phyloP scores from a whole-genome alignment of 495 filamentous ascomycete genomes.

The Apiosordaria backusii region DNA sequence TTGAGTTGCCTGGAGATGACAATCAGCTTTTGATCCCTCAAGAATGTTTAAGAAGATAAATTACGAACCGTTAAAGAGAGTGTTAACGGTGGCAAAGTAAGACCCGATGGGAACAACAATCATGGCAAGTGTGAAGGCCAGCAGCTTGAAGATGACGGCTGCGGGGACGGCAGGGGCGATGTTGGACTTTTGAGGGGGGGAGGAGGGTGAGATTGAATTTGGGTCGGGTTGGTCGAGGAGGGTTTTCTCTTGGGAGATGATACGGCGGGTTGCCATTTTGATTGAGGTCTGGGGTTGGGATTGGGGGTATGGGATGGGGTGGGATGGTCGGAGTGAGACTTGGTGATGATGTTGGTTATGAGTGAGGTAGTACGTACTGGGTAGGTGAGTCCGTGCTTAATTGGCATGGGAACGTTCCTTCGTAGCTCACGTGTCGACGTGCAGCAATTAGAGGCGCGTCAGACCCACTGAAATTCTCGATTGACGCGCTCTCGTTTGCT shows the following conservation, averaged over 20 bases:
- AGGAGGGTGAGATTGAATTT: slow-evolving; percentile 37
- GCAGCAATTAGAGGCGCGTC: slow-evolving; percentile 19
- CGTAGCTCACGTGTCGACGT: slow-evolving; percentile 24
- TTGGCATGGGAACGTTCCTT: background rate
- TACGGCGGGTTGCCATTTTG: slow-evolving; percentile 59
- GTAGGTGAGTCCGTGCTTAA: background rate
- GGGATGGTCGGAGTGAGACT: background rate
- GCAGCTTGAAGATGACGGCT: slow-evolving; percentile 84
- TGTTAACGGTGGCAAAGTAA: slow-evolving; percentile 78
- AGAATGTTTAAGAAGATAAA: background rate
- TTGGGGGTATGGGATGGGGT: background rate
- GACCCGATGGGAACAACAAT: slow-evolving; percentile 75
- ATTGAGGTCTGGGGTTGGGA: slow-evolving; percentile 25
- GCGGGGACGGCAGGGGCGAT: slow-evolving; percentile 67
- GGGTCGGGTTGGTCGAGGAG: slow-evolving; percentile 53
- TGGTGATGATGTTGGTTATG: background rate
- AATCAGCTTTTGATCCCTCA: background rate
- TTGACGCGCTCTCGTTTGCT: slow-evolving; percentile 18
- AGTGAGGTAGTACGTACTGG: too few species aligned
- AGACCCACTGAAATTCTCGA: slow-evolving; percentile 15
- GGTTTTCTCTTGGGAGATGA: slow-evolving; percentile 51
- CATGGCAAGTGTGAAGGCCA: slow-evolving; percentile 91
- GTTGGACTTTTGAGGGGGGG: slow-evolving; percentile 44
- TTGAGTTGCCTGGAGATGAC: slow-evolving; percentile 65
- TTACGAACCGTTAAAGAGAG: slow-evolving; percentile 61